Percentiles rank a stretch among this genome's conserved stretches.
These are phyloP conservation scores for Tolypocladium ophioglossoides DNA, from an alignment of 2,329 filamentous ascomycete genomes.

Conservation along the genomic window DNA sequence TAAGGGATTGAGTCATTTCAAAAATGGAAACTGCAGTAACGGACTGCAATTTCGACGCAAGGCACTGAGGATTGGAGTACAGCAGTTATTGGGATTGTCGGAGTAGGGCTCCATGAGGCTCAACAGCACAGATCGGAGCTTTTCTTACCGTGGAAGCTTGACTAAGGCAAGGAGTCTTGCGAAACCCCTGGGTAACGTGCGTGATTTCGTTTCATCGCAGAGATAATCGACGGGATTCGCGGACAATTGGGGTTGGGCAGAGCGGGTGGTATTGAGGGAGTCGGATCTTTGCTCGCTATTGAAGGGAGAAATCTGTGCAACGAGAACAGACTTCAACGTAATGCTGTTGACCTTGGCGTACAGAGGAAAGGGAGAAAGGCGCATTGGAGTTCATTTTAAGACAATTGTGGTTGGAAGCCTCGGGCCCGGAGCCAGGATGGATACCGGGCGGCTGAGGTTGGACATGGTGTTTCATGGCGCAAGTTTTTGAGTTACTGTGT, in stretches of 20 bases:
- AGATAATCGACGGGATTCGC: background rate
- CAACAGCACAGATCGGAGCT: background rate
- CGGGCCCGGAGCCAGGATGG: background rate
- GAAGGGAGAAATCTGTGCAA: no score
- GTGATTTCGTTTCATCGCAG: background rate
- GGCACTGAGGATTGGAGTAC: background rate
- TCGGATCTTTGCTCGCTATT: no score
- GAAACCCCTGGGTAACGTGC: background rate
- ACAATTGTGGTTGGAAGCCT: background rate
- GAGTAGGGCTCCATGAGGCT: background rate
- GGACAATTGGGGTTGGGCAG: background rate
- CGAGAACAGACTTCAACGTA: background rate
- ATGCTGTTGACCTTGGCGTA: background rate
- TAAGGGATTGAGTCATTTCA: no score
- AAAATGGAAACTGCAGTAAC: background rate
- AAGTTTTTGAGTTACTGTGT: no score
- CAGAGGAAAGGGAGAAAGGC: background rate
- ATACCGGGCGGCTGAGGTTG: background rate
- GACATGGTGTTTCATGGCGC: background rate
- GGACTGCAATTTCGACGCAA: background rate
- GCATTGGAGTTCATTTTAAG: background rate
- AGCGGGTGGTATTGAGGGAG: background rate
- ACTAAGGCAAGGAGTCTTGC: background rate
- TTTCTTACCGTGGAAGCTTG: background rate
- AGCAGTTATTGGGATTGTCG: background rate